Percentiles rank a stretch among this genome's conserved stretches.
These are phyloP conservation scores for Hypoxylon crocopeplum DNA, from an alignment of 495 filamentous ascomycete genomes.

Conservation along the genomic window DNA sequence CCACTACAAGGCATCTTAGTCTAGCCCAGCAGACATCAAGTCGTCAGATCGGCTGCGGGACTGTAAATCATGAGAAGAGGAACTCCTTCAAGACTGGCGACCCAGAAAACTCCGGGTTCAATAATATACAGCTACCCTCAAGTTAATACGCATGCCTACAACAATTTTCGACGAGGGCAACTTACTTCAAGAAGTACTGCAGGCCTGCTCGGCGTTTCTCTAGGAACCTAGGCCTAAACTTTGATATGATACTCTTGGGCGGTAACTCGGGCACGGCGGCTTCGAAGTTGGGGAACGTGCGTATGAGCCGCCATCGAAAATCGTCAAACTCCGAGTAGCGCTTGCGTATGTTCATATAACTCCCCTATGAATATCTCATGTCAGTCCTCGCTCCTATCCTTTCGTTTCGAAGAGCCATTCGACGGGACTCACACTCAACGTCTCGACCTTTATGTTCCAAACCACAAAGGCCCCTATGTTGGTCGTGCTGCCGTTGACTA, in stretches of 20 bases:
- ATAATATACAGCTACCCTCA: conserved; percentile 56
- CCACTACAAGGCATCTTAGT: background rate
- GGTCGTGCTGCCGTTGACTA: conserved; percentile 56
- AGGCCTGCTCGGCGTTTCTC: conserved; percentile 60
- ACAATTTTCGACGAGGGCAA: background rate
- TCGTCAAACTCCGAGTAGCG: conserved; percentile 67
- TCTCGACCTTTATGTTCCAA: conserved; percentile 63
- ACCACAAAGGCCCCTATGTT: conserved; percentile 65
- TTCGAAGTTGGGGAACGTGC: conserved; percentile 61
- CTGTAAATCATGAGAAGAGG: conserved; percentile 54
- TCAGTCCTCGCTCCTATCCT: background rate
- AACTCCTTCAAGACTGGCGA: conserved; percentile 64
- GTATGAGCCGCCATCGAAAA: conserved; percentile 54
- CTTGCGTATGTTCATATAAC: conserved; percentile 61
- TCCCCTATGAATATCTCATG: conserved; percentile 46
- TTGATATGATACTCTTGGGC: conserved; percentile 61
- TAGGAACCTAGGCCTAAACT: conserved; percentile 59
- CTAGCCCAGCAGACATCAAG: background rate
- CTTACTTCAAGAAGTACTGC: conserved; percentile 64
- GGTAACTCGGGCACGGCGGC: conserved; percentile 62
- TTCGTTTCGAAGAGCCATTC: background rate
- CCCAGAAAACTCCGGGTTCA: conserved; percentile 64
- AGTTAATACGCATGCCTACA: conserved; percentile 15
- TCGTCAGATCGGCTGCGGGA: background rate
- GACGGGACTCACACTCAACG: conserved; percentile 48